Evolutionary conservation across 2,329 filamentous ascomycete species (phyloP).

Genomic region (Fusarium incarnatum): DNA sequence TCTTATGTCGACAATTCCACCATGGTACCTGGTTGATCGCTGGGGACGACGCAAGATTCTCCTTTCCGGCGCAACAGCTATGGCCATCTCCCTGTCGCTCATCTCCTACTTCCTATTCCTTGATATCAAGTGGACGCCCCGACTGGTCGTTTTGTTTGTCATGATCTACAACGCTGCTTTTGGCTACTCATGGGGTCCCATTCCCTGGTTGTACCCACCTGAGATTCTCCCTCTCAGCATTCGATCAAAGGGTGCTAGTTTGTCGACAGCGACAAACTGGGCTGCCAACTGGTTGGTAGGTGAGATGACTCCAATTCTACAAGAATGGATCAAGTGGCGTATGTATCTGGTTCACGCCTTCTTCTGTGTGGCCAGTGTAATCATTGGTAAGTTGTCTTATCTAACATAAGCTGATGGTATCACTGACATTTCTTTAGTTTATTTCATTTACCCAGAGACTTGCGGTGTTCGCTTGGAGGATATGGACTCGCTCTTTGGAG

Average conservation of each 20-base stretch:
- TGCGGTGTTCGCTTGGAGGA: constrained; percentile 95
- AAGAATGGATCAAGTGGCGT: constrained; percentile 92
- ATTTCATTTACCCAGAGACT: constrained; percentile 97
- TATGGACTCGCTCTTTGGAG: constrained; percentile 95
- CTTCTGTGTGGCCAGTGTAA: constrained; percentile 94
- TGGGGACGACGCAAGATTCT: constrained; percentile 92
- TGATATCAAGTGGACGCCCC: constrained; percentile 81
- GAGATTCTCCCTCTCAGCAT: constrained; percentile 98
- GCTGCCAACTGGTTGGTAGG: constrained; percentile 98
- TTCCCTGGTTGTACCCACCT: constrained; percentile 98
- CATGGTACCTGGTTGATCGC: constrained; percentile 95
- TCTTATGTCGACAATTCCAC: constrained; percentile 89
- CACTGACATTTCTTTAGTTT: constrained; percentile 71
- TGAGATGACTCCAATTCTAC: constrained; percentile 91
- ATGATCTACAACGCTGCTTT: constrained; percentile 99
- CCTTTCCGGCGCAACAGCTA: constrained; percentile 87
- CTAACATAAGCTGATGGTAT: constrained; percentile 31
- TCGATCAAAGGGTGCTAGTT: constrained; percentile 93
- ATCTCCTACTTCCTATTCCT: constrained; percentile 98
- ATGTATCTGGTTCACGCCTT: constrained; percentile 96
- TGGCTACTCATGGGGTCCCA: constrained; percentile 94
- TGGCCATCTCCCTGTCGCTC: constrained; percentile 86
- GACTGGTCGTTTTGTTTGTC: constrained; percentile 90
- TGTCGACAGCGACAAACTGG: constrained; percentile 98
- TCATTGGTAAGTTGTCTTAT: constrained; percentile 81